Evolutionary conservation across 306 rosid species (phyloP).

Genomic region (Rosa lucieae): DNA sequence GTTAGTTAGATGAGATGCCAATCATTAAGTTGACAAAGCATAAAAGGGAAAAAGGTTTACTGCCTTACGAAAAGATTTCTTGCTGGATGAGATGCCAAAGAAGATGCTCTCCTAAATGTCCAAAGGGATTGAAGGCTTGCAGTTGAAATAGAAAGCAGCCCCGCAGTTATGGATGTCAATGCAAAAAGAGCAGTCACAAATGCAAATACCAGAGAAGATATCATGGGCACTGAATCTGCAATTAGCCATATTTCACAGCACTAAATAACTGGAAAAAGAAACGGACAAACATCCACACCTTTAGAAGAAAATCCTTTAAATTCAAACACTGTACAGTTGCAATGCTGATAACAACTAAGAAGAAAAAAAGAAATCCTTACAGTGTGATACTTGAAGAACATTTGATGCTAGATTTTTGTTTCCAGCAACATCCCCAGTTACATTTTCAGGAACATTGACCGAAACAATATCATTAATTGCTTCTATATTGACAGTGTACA

Average conservation of each 20-base stretch:
- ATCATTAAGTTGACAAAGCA: neutral
- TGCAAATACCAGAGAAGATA: conserved; percentile 54
- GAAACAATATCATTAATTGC: conserved; percentile 50
- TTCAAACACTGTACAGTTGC: neutral
- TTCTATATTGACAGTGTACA: conserved; percentile 55
- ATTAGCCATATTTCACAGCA: neutral
- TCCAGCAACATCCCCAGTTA: conserved; percentile 75
- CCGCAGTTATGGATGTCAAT: conserved; percentile 61
- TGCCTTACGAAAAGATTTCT: conserved; percentile 74
- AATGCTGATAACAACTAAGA: neutral
- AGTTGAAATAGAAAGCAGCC: conserved; percentile 74
- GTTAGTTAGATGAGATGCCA: conserved; percentile 14
- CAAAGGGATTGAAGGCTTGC: conserved; percentile 76
- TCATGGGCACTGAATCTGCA: conserved; percentile 68
- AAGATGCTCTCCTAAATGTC: conserved; percentile 45
- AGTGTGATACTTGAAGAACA: conserved; percentile 84
- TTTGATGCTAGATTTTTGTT: conserved; percentile 84
- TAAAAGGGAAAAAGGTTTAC: conserved; percentile 21
- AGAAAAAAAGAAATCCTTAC: conserved; percentile 51
- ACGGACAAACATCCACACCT: neutral
- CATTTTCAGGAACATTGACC: conserved; percentile 69
- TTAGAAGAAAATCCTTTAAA: neutral
- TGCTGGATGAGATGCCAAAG: conserved; percentile 67
- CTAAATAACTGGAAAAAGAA: neutral
- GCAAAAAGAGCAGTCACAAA: conserved; percentile 63